Evolutionary conservation across 2,329 filamentous ascomycete species (phyloP).

Genomic region (Xylariaceae sp.): DNA sequence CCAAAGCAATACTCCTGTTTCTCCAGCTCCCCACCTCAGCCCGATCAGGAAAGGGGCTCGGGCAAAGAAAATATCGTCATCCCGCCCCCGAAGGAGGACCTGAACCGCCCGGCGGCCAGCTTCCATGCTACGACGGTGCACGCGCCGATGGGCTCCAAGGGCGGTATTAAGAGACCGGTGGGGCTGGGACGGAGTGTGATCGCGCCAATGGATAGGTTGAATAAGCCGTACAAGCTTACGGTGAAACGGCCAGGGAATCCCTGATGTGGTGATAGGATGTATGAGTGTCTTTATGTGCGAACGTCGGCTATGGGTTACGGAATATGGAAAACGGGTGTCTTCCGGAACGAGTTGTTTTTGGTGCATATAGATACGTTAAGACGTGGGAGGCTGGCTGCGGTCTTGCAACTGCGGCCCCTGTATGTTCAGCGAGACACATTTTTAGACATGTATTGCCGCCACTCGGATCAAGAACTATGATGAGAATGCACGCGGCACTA

Average conservation of each 20-base stretch:
- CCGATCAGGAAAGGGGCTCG: background rate
- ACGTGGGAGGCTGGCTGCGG: too few species aligned
- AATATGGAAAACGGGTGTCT: too few species aligned
- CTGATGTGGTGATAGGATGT: too few species aligned
- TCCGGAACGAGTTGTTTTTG: too few species aligned
- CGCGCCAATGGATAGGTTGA: conserved; percentile 45
- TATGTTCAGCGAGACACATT: too few species aligned
- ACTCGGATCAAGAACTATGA: too few species aligned
- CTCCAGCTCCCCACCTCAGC: conserved; percentile 48
- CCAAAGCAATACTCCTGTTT: conserved; percentile 50
- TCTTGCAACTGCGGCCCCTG: too few species aligned
- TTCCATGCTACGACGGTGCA: conserved; percentile 50
- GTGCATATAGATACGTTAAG: too few species aligned
- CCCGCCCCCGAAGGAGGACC: conserved; percentile 29
- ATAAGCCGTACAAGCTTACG: conserved; percentile 55
- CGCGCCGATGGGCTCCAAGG: conserved; percentile 28
- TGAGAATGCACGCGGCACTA: too few species aligned
- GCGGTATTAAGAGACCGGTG: conserved; percentile 38
- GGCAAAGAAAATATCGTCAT: conserved; percentile 24
- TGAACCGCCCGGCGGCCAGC: conserved; percentile 36
- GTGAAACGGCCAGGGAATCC: conserved; percentile 35
- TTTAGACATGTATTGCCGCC: too few species aligned
- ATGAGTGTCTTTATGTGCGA: too few species aligned
- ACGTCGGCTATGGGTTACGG: too few species aligned
- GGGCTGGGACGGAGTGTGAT: conserved; percentile 38